These are phyloP conservation scores for Diaporthe helianthi DNA, from an alignment of 2,329 filamentous ascomycete genomes.

Conservation along the genomic window DNA sequence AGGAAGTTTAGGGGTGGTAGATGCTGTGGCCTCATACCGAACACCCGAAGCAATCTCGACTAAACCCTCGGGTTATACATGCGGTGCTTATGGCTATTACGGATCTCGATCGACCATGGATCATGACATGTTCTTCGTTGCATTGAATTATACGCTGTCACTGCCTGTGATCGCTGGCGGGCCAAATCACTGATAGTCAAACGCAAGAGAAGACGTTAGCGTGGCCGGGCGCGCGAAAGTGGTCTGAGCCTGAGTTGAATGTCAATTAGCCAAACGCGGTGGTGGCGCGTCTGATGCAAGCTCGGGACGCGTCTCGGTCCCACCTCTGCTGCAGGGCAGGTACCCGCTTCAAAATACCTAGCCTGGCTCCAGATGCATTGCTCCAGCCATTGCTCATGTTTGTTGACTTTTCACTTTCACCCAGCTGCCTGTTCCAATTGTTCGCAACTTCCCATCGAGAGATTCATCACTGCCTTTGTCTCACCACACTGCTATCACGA, in stretches of 20 bases:
- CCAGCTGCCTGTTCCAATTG: not conserved
- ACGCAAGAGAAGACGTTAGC: not conserved
- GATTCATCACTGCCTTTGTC: not conserved
- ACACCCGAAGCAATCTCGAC: not conserved
- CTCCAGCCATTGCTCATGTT: not conserved
- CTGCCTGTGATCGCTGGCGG: slow-evolving; percentile 7
- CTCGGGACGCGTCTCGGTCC: slow-evolving; percentile 7
- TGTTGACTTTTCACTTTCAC: slow-evolving; percentile 20
- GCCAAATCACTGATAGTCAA: not conserved
- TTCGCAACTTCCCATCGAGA: not conserved
- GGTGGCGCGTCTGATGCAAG: slow-evolving; percentile 19
- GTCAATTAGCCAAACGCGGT: slow-evolving; percentile 7
- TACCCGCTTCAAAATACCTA: slow-evolving; percentile 4
- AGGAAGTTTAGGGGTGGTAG: no score
- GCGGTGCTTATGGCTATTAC: not conserved
- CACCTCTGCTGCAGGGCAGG: slow-evolving; percentile 1
- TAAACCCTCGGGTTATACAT: not conserved
- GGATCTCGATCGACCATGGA: slow-evolving; percentile 1
- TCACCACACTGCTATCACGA: not conserved
- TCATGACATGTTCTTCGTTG: not conserved
- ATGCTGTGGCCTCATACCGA: no score
- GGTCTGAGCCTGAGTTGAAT: not conserved
- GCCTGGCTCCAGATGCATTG: not conserved
- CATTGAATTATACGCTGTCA: not conserved
- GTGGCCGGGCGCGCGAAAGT: not conserved